Conservation (phyloP, 345 rosid species). For the Zanthoxylum bungeanum region DNA sequence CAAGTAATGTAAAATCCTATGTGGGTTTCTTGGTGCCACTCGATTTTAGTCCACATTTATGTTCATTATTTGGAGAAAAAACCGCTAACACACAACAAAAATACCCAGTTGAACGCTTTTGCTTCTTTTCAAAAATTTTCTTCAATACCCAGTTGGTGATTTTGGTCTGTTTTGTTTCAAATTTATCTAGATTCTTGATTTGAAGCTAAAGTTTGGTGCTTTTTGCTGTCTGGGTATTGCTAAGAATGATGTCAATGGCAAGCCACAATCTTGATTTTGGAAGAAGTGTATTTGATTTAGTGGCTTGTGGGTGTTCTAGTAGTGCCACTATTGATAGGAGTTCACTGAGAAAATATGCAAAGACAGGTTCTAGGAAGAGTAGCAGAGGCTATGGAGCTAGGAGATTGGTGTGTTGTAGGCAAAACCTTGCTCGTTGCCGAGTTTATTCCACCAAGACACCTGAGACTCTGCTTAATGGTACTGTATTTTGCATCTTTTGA, state of each 20-base stretch:
- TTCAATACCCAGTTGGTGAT: slow-evolving; percentile 11
- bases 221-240: slow-evolving; percentile 28
- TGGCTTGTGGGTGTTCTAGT: slow-evolving; percentile 59
- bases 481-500: background rate
- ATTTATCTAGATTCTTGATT: slow-evolving; percentile 23
- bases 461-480: slow-evolving; percentile 56
- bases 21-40: slow-evolving; percentile 58
- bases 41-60: slow-evolving; percentile 19
- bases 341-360: slow-evolving; percentile 31
- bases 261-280: slow-evolving; percentile 69
- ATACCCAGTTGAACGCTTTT: slow-evolving; percentile 6
- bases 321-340: slow-evolving; percentile 45
- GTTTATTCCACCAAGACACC: slow-evolving; percentile 64
- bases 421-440: slow-evolving; percentile 40
- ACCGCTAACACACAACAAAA: background rate
- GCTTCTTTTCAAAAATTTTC: slow-evolving; percentile 8
- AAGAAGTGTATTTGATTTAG: slow-evolving; percentile 53
- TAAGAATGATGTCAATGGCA: slow-evolving; percentile 66
- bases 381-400: slow-evolving; percentile 30
- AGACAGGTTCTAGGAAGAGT: slow-evolving; percentile 31
- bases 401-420: slow-evolving; percentile 46
- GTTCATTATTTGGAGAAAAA: background rate
- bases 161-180: background rate
- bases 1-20: slow-evolving; percentile 16
- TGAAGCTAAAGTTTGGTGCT: slow-evolving; percentile 1